Evolutionary conservation across 2,329 filamentous ascomycete species (phyloP), one percentile per base, ranked within the genome.

Genomic region (Myriangium duriaei): DNA sequence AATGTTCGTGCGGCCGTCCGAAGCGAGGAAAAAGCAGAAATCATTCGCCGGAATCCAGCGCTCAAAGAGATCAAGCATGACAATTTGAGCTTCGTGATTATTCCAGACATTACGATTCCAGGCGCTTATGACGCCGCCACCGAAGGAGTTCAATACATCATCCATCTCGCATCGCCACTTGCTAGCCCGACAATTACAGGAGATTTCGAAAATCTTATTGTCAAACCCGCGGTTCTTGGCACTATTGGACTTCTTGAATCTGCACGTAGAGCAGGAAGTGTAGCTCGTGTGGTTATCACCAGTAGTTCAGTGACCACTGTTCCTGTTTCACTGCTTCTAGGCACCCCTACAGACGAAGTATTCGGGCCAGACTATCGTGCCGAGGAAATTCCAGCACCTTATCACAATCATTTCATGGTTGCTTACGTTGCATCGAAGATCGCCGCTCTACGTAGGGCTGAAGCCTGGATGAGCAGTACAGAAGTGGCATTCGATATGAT

Each of bases 231-330:
- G 11, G 47, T 65, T 18, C 50, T 55, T 32, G 59, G 57, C 13
- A 64, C 58, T 0, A 35, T 54, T 3, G 49, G 49, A 4, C 53
- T 67, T 5, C 51, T 68, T 2, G 44, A 57, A 15, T 51, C 61
- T 0, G 63, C 62, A 1, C 31, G 49, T 11, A 57, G 57, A 37
- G 41, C 39, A 4, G 42, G 48, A 1, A 53, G 47, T 0, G 51
- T 68, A n/a, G 52, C 56, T 39, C 54, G 59, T 11, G 47, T 68
- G 6, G 57, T 67, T 12, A 60, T 68, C 34, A 67, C 64, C 10
- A 47, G 46, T 12, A 52, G 48, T 26, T 41, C 46, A 30, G 41
- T 45, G 17, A 42, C 48, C 18, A 40, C 50, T 12, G 41, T 46
- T 5, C 40, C 43, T 7, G 32, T 46, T 17, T 30, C 42, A 11